These are phyloP conservation scores for Globisporangium ultimum DNA, from an alignment of 352 stramenopile species.

Conservation along the genomic window DNA sequence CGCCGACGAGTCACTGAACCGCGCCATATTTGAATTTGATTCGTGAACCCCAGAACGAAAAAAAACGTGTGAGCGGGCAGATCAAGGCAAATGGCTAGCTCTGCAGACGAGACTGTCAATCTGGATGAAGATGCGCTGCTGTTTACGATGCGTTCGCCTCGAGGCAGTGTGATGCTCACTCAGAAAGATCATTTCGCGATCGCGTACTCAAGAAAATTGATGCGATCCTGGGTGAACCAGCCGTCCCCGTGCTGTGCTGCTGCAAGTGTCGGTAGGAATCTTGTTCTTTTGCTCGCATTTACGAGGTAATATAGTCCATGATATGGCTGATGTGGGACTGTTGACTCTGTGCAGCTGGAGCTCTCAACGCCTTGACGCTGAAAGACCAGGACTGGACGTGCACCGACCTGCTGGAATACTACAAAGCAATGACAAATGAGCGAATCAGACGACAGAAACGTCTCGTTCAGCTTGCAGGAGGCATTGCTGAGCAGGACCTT, in stretches of 20 bases:
- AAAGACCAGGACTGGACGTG: slow-evolving; percentile 15
- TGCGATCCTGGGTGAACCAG: slow-evolving; percentile 58
- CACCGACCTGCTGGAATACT: slow-evolving; percentile 21
- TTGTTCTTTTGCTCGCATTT: no score
- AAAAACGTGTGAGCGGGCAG: neutral
- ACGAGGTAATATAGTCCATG: no score
- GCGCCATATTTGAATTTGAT: neutral
- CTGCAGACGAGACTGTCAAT: neutral
- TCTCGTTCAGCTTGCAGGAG: slow-evolving; percentile 2
- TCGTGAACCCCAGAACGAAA: neutral
- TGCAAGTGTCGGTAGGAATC: slow-evolving; percentile 30
- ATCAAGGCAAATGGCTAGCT: no score
- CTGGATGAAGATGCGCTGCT: slow-evolving; percentile 1
- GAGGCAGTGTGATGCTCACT: neutral
- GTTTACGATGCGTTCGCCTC: neutral
- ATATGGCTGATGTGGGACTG: neutral
- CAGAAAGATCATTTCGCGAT: slow-evolving; percentile 6
- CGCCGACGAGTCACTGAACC: neutral
- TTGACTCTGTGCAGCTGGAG: slow-evolving; percentile 27
- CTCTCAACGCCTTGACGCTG: slow-evolving; percentile 38
- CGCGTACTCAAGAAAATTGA: slow-evolving; percentile 11
- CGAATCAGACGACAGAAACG: slow-evolving; percentile 16
- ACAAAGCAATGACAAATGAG: slow-evolving; percentile 20
- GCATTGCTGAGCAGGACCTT: neutral
- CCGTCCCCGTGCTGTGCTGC: slow-evolving; percentile 64